Evolutionary conservation across 140 eudicot genomes (phyloP).

Genomic region (Senecio squalidus): DNA sequence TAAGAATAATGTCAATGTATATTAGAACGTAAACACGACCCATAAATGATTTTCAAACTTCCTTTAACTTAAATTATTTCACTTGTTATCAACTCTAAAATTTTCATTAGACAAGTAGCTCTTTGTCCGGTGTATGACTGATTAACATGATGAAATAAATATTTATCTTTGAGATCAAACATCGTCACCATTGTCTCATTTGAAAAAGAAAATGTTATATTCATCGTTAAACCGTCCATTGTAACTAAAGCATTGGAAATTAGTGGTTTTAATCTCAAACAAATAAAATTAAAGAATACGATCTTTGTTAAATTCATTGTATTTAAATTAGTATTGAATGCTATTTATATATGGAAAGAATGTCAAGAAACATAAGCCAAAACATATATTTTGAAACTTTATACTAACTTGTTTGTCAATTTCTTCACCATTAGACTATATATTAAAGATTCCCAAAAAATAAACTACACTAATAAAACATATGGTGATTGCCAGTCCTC

Average conservation of each 20-base stretch:
- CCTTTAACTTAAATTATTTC: too few species aligned
- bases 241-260: conserved; percentile 12
- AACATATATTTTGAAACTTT: conserved; percentile 7
- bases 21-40: too few species aligned
- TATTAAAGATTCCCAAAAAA: conserved; percentile 20
- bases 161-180: neutral
- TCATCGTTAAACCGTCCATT: conserved; percentile 5
- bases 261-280: neutral
- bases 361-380: conserved; percentile 16
- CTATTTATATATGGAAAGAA: conserved; percentile 2
- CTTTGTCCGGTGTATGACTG: neutral
- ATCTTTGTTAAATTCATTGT: conserved; percentile 15
- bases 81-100: too few species aligned
- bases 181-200: neutral
- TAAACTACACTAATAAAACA: conserved; percentile 14
- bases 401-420: conserved; percentile 28
- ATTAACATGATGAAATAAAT: neutral
- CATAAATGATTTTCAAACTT: too few species aligned
- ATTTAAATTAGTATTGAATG: neutral
- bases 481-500: conserved; percentile 4
- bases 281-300: neutral
- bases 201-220: neutral
- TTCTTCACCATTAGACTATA: conserved; percentile 14
- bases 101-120: too few species aligned
- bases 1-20: too few species aligned